Conservation (phyloP, 1,284 basidiomycete species). For the Leccinum huronense region DNA sequence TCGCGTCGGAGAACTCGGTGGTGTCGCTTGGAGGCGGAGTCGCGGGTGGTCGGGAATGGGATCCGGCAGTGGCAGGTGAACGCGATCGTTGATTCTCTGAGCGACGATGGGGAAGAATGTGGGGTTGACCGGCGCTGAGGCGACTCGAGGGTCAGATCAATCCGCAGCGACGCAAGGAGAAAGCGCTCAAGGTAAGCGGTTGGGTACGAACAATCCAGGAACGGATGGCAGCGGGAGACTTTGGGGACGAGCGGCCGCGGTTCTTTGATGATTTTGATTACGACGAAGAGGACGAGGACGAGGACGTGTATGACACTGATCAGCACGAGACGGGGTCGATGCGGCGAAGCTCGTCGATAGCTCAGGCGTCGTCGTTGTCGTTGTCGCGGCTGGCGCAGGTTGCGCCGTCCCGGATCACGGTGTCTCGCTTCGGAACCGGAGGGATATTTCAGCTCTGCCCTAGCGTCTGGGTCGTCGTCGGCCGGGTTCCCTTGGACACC, state of each 20-base stretch:
- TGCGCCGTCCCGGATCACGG: slow-evolving; percentile 24
- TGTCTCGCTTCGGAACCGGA: slow-evolving; percentile 28
- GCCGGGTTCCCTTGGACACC: slow-evolving; percentile 21
- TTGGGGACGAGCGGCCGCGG: slow-evolving; percentile 51
- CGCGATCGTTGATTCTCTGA: slow-evolving; percentile 72
- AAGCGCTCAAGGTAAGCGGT: slow-evolving; percentile 72
- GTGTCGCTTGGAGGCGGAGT: slow-evolving; percentile 39
- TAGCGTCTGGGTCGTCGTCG: slow-evolving; percentile 25
- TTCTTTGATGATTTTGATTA: slow-evolving; percentile 40
- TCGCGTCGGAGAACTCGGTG: slow-evolving; percentile 44
- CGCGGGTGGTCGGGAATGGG: slow-evolving; percentile 41
- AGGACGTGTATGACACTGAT: slow-evolving; percentile 38
- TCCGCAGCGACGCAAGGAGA: slow-evolving; percentile 62
- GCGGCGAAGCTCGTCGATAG: slow-evolving; percentile 8
- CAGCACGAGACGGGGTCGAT: slow-evolving; percentile 35
- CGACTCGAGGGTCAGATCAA: slow-evolving; percentile 84
- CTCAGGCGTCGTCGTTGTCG: background rate
- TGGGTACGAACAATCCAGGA: slow-evolving; percentile 76
- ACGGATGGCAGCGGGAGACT: slow-evolving; percentile 59
- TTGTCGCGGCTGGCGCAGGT: background rate
- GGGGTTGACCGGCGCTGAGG: slow-evolving; percentile 76
- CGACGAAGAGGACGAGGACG: slow-evolving; percentile 42
- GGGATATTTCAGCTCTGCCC: slow-evolving; percentile 26
- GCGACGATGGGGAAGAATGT: slow-evolving; percentile 70
- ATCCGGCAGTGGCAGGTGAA: slow-evolving; percentile 79